Evolutionary conservation across 2,329 filamentous ascomycete species (phyloP), one percentile per base, ranked within the genome.

Genomic region (Allantophomopsis cytisporea): DNA sequence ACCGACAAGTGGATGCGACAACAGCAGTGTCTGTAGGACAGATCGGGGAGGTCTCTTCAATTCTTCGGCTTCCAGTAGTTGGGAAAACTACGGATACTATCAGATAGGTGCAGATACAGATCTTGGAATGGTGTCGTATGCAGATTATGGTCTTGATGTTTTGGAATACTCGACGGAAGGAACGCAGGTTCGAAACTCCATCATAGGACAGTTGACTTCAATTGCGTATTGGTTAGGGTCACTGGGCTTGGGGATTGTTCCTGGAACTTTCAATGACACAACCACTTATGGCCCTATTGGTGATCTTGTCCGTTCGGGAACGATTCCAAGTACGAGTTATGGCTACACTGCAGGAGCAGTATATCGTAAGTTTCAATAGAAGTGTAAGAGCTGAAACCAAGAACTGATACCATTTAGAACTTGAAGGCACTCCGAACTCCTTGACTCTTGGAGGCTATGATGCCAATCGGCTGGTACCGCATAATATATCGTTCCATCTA

Each of bases 281-380:
- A 54, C 69, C 41, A 61, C 69, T 54, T 58, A 70, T 47, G 61
- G 71, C 50, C 58, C 71, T 41, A 51, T 78, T 51, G 60, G 71
- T 47, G 58, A 77, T 51, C 60, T 80, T 38, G 70, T 82, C 34
- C 69, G 76, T 51, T 57, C 66, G 10, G 70, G 71, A 7, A 62
- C 60, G 41, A 81, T 86, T 36, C 76, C 80, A 1, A 85, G 81
- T 54, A 66, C 83, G 45, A 83, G 78, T 33, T 86, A 82, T 53
- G 80, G 78, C 38, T 87, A 79, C 54, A 86, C 82, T 3, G 81
- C 81, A 32, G 83, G 83, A 13, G 80, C 80, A n/a, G 69, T 70
- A 44, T 86, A 86, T 51, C 68, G 77, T 78, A 61, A 55, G 70
- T 58, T 17, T 18, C 17, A 34, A 36, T 8, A 28, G n/a, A 36